These are phyloP conservation scores for Candida schatavii DNA, from an alignment of 805 yeast genomes.

Conservation along the genomic window DNA sequence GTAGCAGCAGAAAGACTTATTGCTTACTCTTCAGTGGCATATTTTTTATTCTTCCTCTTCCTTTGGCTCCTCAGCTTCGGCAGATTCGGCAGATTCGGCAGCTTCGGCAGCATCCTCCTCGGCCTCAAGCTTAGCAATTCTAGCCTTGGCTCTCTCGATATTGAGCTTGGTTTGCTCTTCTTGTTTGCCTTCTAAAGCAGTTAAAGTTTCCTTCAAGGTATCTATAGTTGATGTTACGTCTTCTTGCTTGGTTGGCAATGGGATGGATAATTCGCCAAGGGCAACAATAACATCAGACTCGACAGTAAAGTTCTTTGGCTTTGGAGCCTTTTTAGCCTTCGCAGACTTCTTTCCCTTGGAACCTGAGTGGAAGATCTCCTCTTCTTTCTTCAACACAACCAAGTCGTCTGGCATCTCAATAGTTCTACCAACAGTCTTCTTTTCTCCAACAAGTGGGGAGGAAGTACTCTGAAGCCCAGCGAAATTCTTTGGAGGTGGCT, in stretches of 20 bases:
- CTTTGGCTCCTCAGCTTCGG: conserved; percentile 1
- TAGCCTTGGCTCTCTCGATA: conserved; percentile 72
- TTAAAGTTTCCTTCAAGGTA: conserved; percentile 69
- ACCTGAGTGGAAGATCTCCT: conserved; percentile 55
- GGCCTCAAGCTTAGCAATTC: conserved; percentile 65
- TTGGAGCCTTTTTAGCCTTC: conserved; percentile 44
- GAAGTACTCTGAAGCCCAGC: conserved; percentile 25
- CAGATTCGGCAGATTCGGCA: conserved; percentile 8
- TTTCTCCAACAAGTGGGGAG: conserved; percentile 21
- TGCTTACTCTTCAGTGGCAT: background rate
- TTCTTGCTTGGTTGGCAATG: conserved; percentile 74
- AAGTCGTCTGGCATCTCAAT: conserved; percentile 64
- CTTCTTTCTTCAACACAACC: conserved; percentile 61
- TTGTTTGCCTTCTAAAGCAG: conserved; percentile 66
- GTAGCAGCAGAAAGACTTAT: background rate
- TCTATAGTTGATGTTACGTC: conserved; percentile 65
- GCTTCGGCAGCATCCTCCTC: conserved; percentile 35
- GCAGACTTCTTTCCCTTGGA: conserved; percentile 28
- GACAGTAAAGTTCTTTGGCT: conserved; percentile 60
- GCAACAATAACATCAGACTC: conserved; percentile 79
- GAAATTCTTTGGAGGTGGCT: conserved; percentile 41
- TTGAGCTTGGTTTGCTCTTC: conserved; percentile 77
- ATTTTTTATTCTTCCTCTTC: conserved; percentile 4
- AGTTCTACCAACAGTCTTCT: conserved; percentile 37
- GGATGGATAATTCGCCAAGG: conserved; percentile 70